Evolutionary conservation across 169 alveolate genomes (phyloP).

Genomic region (Eimeria maxima): DNA sequence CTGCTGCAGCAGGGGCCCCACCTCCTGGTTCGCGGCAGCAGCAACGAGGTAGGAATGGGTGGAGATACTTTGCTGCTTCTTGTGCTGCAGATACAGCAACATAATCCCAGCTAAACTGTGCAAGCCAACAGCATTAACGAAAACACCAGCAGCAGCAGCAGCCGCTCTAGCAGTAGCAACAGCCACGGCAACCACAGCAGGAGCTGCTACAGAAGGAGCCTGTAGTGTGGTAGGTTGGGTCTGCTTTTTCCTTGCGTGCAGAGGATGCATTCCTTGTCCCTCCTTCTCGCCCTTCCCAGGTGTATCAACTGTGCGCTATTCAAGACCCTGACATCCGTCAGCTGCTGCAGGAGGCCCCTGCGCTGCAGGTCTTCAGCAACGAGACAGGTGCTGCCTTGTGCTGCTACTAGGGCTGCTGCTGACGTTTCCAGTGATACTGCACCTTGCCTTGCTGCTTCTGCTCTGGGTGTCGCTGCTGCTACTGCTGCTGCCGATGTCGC

Average conservation of each 20-base stretch:
- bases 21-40: conserved; percentile 44
- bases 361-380: conserved; percentile 83
- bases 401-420: not conserved
- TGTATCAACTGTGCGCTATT: conserved; percentile 86
- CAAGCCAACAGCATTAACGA: not conserved
- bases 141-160: not conserved
- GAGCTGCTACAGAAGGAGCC: not conserved
- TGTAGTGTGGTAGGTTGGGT: not conserved
- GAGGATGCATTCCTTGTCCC: conserved; percentile 84
- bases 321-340: conserved; percentile 85
- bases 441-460: not conserved
- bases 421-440: not conserved
- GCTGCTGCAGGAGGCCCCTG: conserved; percentile 85
- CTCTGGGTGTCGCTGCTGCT: not conserved
- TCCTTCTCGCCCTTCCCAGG: conserved; percentile 86
- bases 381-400: conserved; percentile 82
- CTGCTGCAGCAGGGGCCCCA: conserved; percentile 37
- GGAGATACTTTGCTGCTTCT: not conserved
- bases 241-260: not conserved
- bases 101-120: not conserved
- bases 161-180: not conserved
- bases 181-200: conserved; percentile 20
- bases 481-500: not conserved
- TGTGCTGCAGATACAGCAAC: not conserved
- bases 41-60: not conserved